Evolutionary conservation across 164 flowering plant species (phyloP).

Genomic region (Chloranthus sessilifolius): DNA sequence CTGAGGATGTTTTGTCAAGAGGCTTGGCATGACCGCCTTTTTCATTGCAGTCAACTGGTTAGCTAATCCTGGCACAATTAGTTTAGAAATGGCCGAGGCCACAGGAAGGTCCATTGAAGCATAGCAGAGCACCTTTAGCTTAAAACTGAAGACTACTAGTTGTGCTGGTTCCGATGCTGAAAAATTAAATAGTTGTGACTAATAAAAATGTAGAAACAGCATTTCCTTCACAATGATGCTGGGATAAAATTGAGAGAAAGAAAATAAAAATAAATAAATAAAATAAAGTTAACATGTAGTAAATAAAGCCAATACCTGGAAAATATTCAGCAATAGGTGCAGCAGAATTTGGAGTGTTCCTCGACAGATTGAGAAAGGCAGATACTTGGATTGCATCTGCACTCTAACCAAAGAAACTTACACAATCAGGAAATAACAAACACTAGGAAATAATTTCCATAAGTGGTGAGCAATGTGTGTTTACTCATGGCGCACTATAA

Average conservation of each 20-base stretch:
- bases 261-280: background rate
- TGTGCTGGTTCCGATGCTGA: constrained; percentile 61
- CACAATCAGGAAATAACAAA: constrained; percentile 10
- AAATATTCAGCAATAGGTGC: constrained; percentile 71
- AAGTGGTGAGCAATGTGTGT: too few relatives aligned
- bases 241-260: background rate
- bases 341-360: constrained; percentile 26
- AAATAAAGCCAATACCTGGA: constrained; percentile 62
- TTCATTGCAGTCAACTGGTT: constrained; percentile 60
- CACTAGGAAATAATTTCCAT: too few relatives aligned
- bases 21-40: constrained; percentile 40
- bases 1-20: constrained; percentile 53
- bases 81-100: constrained; percentile 50
- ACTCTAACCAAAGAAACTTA: constrained; percentile 51
- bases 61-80: constrained; percentile 69
- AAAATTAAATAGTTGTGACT: constrained; percentile 12
- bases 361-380: constrained; percentile 50
- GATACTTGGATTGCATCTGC: constrained; percentile 69
- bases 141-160: constrained; percentile 41
- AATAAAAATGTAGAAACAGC: constrained; percentile 4
- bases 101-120: constrained; percentile 54
- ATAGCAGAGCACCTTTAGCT: constrained; percentile 73
- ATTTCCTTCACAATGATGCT: background rate
- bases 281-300: background rate
- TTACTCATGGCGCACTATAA: too few relatives aligned